phyloP scores from a whole-genome alignment of 1,139 yeast species.

The Taphrina pruni region DNA sequence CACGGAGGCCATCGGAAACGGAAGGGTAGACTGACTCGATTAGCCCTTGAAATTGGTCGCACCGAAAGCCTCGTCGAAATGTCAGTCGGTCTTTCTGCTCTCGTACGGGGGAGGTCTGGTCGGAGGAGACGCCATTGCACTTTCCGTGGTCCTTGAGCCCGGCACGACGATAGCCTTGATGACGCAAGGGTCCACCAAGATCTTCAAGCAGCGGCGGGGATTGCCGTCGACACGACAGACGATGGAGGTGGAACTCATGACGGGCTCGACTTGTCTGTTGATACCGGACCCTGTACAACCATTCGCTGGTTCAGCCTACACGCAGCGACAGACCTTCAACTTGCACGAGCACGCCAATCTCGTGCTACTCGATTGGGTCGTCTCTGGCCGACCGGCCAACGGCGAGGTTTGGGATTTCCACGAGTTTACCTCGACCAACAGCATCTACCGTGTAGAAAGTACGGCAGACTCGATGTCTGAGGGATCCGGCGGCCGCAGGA shows the following conservation, averaged over 20 bases:
- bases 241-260: neutral
- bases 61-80: constrained; percentile 23
- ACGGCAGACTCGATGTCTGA: neutral
- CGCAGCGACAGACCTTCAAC: constrained; percentile 33
- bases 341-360: constrained; percentile 28
- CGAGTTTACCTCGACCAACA: constrained; percentile 31
- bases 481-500: neutral
- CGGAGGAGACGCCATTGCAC: constrained; percentile 40
- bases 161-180: constrained; percentile 33
- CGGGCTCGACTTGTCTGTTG: constrained; percentile 20
- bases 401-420: constrained; percentile 40
- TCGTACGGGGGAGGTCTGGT: constrained; percentile 44
- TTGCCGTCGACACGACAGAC: constrained; percentile 22
- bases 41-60: constrained; percentile 41
- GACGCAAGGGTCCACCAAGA: constrained; percentile 43
- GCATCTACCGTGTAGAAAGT: neutral
- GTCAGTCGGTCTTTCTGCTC: constrained; percentile 37
- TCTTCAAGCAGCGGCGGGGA: constrained; percentile 35
- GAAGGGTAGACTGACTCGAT: neutral
- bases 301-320: constrained; percentile 34
- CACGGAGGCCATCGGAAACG: neutral
- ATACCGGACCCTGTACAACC: constrained; percentile 43
- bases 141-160: constrained; percentile 26
- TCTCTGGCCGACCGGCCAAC: constrained; percentile 40
- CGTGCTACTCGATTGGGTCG: constrained; percentile 41